phyloP scores from a whole-genome alignment of 345 rosid genomes.

The Orychophragmus violaceus region DNA sequence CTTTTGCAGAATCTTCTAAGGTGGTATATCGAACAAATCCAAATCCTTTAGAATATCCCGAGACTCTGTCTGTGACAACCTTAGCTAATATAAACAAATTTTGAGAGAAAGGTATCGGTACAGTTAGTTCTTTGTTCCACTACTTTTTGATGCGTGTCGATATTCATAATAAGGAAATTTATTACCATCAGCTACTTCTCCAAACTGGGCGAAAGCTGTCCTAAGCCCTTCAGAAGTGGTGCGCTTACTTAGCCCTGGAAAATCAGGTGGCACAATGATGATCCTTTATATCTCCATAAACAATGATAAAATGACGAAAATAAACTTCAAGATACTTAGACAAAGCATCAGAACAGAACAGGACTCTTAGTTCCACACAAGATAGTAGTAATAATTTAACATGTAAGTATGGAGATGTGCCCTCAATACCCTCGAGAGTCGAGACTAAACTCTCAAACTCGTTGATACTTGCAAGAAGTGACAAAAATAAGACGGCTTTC shows the following conservation, averaged over 20 bases:
- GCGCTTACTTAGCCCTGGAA: constrained; percentile 76
- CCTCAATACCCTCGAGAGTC: background rate
- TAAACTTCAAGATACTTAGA: background rate
- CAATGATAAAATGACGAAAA: background rate
- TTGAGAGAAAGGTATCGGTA: background rate
- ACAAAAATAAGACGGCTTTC: background rate
- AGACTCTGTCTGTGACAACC: constrained; percentile 70
- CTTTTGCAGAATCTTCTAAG: constrained; percentile 79
- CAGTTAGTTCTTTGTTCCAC: background rate
- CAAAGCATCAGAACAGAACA: background rate
- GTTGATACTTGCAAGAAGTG: background rate
- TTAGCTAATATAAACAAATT: constrained; percentile 41
- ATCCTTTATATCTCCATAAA: background rate
- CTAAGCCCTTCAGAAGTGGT: constrained; percentile 63
- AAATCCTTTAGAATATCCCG: constrained; percentile 89
- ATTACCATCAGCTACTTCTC: constrained; percentile 71
- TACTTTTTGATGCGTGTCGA: background rate
- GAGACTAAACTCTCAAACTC: background rate
- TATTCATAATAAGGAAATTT: constrained; percentile 2
- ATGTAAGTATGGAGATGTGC: background rate
- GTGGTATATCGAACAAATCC: constrained; percentile 81
- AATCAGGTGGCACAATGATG: constrained; percentile 5
- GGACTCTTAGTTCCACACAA: background rate
- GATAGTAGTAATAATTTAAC: background rate
- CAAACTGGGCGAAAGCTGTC: constrained; percentile 70